Evolutionary conservation across 805 yeast species (phyloP).

Genomic region (Jamesozyma lodderae): DNA sequence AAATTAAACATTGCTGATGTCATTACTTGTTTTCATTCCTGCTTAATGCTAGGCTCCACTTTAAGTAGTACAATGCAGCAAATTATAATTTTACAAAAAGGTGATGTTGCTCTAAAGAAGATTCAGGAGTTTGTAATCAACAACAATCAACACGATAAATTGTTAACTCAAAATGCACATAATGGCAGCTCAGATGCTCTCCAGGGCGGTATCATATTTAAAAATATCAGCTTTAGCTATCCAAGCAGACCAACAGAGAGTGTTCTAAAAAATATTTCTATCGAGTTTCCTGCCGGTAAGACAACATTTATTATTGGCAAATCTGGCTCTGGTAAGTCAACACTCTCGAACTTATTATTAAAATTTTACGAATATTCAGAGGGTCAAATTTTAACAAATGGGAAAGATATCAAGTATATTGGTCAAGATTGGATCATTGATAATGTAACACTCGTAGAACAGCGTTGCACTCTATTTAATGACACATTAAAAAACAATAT

Average conservation of each 20-base stretch:
- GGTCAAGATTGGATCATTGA: slow-evolving; percentile 45
- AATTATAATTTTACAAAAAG: slow-evolving; percentile 57
- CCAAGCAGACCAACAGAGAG: slow-evolving; percentile 42
- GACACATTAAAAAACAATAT: slow-evolving; percentile 58
- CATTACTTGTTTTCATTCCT: slow-evolving; percentile 74
- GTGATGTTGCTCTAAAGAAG: slow-evolving; percentile 54
- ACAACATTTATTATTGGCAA: slow-evolving; percentile 67
- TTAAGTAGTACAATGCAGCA: slow-evolving; percentile 49
- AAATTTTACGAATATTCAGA: slow-evolving; percentile 42
- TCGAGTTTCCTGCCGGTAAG: slow-evolving; percentile 38
- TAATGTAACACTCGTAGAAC: slow-evolving; percentile 68
- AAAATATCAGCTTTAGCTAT: slow-evolving; percentile 54
- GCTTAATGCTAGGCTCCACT: slow-evolving; percentile 60
- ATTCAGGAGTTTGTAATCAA: slow-evolving; percentile 34
- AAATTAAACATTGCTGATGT: slow-evolving; percentile 52
- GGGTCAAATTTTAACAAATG: slow-evolving; percentile 58
- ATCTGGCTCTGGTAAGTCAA: slow-evolving; percentile 93
- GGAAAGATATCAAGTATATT: slow-evolving; percentile 36
- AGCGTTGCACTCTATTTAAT: slow-evolving; percentile 55
- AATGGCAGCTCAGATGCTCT: too few relatives aligned
- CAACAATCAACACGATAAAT: background rate
- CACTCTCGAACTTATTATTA: slow-evolving; percentile 55
- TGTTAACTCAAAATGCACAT: background rate
- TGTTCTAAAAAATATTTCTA: slow-evolving; percentile 40
- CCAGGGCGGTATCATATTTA: slow-evolving; percentile 26